These are phyloP conservation scores for Xylaria sp. DNA, from an alignment of 2,329 filamentous ascomycete genomes.

Conservation along the genomic window DNA sequence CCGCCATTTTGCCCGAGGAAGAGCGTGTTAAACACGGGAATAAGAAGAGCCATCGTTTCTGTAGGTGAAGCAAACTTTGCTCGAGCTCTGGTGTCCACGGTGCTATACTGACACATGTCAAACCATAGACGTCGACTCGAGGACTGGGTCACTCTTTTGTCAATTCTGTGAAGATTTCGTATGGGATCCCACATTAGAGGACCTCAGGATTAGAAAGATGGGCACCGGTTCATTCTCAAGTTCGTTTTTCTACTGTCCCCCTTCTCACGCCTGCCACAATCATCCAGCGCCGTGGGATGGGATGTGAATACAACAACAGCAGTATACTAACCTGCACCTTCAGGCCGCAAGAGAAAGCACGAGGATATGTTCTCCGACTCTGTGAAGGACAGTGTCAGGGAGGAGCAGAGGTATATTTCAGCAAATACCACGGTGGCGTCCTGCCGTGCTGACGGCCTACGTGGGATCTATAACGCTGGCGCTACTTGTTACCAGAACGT, in stretches of 20 bases:
- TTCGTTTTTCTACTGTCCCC: conserved; percentile 51
- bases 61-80: conserved; percentile 56
- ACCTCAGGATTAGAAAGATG: conserved; percentile 76
- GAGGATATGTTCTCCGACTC: conserved; percentile 75
- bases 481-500: conserved; percentile 99
- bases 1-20: conserved; percentile 73
- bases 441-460: conserved; percentile 86
- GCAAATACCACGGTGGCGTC: conserved; percentile 82
- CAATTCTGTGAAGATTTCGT: conserved; percentile 85
- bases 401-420: conserved; percentile 81
- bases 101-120: conserved; percentile 19
- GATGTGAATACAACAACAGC: not conserved
- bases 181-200: conserved; percentile 83
- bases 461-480: conserved; percentile 97
- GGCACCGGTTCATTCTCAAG: conserved; percentile 73
- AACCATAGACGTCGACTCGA: conserved; percentile 77
- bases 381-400: conserved; percentile 60
- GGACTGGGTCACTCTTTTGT: conserved; percentile 79
- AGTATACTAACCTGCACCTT: conserved; percentile 11
- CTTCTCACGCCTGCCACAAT: not conserved
- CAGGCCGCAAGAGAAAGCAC: conserved; percentile 77
- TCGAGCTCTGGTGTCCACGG: conserved; percentile 40
- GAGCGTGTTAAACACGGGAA: conserved; percentile 74
- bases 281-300: not conserved
- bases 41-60: conserved; percentile 78